These are phyloP conservation scores for Thermomyces lanuginosus DNA, from an alignment of 2,329 filamentous ascomycete species.

Conservation along the genomic window DNA sequence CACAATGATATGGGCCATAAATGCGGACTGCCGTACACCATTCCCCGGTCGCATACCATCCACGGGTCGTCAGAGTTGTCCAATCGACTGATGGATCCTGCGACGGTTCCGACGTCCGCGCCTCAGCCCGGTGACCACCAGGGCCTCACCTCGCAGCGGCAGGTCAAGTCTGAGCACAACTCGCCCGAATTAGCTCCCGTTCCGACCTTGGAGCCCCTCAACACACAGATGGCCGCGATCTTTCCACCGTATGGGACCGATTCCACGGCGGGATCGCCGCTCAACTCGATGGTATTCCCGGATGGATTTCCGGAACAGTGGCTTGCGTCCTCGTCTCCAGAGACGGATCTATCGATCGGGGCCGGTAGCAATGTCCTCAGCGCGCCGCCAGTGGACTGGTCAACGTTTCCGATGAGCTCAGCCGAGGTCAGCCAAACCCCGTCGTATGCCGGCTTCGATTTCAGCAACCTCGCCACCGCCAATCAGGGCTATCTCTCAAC, in stretches of 20 bases:
- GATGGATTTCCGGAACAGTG: slow-evolving; percentile 24
- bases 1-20: slow-evolving; percentile 49
- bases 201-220: slow-evolving; percentile 17
- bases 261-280: slow-evolving; percentile 18
- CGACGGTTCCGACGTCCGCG: too few relatives aligned
- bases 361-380: slow-evolving; percentile 25
- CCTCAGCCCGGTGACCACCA: too few relatives aligned
- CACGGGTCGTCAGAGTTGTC: slow-evolving; percentile 30
- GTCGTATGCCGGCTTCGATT: slow-evolving; percentile 32
- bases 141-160: slow-evolving; percentile 16
- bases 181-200: slow-evolving; percentile 25
- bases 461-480: slow-evolving; percentile 22
- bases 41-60: slow-evolving; percentile 38
- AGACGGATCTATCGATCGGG: slow-evolving; percentile 24
- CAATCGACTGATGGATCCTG: slow-evolving; percentile 38
- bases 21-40: slow-evolving; percentile 46
- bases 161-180: slow-evolving; percentile 30
- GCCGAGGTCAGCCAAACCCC: slow-evolving; percentile 28
- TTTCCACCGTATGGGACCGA: slow-evolving; percentile 19
- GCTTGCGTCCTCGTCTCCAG: slow-evolving; percentile 29
- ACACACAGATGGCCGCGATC: slow-evolving; percentile 21
- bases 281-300: slow-evolving; percentile 21
- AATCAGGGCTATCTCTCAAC: slow-evolving; percentile 24
- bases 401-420: slow-evolving; percentile 28
- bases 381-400: slow-evolving; percentile 33